These are phyloP conservation scores for Boletus pseudo-olivaceus DNA, from an alignment of 768 basidiomycete species.

Conservation along the genomic window DNA sequence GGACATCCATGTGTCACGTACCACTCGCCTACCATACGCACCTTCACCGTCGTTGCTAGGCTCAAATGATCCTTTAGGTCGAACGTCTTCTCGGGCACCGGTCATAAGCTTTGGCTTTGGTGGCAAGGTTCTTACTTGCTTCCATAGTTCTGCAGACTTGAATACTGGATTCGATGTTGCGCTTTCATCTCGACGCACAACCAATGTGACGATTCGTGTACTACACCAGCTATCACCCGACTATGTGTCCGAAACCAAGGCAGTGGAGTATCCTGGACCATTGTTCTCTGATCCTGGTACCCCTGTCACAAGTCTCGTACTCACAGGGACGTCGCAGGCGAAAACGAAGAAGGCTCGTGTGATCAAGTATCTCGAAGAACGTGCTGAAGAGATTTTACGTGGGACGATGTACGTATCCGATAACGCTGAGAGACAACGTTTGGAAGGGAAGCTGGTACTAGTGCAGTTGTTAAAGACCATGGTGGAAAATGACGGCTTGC, in stretches of 20 bases:
- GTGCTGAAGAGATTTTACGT: slow-evolving; percentile 71
- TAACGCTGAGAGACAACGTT: slow-evolving; percentile 49
- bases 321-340: slow-evolving; percentile 52
- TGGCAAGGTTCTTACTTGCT: slow-evolving; percentile 87
- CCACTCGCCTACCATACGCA: slow-evolving; percentile 61
- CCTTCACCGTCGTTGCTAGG: slow-evolving; percentile 83
- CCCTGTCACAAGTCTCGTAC: slow-evolving; percentile 63
- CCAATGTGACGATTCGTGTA: slow-evolving; percentile 62
- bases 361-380: slow-evolving; percentile 69
- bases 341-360: slow-evolving; percentile 87
- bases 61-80: slow-evolving; percentile 76
- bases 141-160: slow-evolving; percentile 66
- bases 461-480: slow-evolving; percentile 72
- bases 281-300: slow-evolving; percentile 73
- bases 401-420: slow-evolving; percentile 69
- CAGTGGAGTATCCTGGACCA: slow-evolving; percentile 78
- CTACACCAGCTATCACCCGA: slow-evolving; percentile 70
- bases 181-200: slow-evolving; percentile 65
- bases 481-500: slow-evolving; percentile 85
- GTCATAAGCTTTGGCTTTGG: slow-evolving; percentile 91
- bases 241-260: slow-evolving; percentile 52
- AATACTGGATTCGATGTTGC: slow-evolving; percentile 78
- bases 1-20: slow-evolving; percentile 28
- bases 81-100: slow-evolving; percentile 69
- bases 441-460: slow-evolving; percentile 75